phyloP scores from a whole-genome alignment of 768 basidiomycete genomes.

The Termitomyces sp. region DNA sequence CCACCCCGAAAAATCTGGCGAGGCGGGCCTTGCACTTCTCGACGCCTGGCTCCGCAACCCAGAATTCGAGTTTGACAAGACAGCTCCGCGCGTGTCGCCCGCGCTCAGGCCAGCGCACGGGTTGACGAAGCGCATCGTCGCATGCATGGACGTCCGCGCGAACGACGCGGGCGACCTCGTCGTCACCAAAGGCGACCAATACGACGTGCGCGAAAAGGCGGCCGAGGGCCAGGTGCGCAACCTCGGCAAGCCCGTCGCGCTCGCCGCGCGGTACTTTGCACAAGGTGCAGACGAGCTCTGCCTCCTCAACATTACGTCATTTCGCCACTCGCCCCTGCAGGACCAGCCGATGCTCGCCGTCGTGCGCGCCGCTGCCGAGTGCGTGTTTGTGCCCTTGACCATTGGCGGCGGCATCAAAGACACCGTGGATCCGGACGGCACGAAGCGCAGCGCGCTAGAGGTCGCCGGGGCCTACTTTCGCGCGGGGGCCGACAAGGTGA shows the following conservation, averaged over 20 bases:
- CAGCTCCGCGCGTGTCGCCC: conserved; percentile 28
- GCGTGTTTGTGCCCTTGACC: conserved; percentile 94
- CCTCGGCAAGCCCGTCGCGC: conserved; percentile 93
- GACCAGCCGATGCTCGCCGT: conserved; percentile 99
- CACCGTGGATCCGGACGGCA: conserved; percentile 92
- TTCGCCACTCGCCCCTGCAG: conserved; percentile 89
- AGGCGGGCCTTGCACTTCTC: conserved; percentile 77
- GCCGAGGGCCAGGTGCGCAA: conserved; percentile 84
- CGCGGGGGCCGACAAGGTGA: conserved; percentile 97
- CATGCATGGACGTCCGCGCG: conserved; percentile 95
- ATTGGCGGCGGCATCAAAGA: conserved; percentile 99
- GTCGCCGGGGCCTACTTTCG: conserved; percentile 96
- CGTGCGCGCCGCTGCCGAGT: conserved; percentile 82
- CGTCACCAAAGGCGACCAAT: conserved; percentile 99
- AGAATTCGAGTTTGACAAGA: conserved; percentile 27
- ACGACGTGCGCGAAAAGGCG: conserved; percentile 85
- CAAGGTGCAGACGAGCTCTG: conserved; percentile 95
- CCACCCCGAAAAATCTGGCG: conserved; percentile 96
- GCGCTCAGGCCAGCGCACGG: conserved; percentile 47
- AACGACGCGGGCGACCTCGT: conserved; percentile 97
- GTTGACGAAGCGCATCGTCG: conserved; percentile 91
- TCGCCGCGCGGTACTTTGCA: conserved; percentile 80
- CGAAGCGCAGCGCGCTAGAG: conserved; percentile 78
- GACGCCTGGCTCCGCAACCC: conserved; percentile 72
- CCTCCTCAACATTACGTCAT: conserved; percentile 98